Percentiles rank a stretch among this genome's conserved stretches.
Conservation (phyloP, 2,329 filamentous ascomycete genomes). For the Fusarium pseudograminearum region DNA sequence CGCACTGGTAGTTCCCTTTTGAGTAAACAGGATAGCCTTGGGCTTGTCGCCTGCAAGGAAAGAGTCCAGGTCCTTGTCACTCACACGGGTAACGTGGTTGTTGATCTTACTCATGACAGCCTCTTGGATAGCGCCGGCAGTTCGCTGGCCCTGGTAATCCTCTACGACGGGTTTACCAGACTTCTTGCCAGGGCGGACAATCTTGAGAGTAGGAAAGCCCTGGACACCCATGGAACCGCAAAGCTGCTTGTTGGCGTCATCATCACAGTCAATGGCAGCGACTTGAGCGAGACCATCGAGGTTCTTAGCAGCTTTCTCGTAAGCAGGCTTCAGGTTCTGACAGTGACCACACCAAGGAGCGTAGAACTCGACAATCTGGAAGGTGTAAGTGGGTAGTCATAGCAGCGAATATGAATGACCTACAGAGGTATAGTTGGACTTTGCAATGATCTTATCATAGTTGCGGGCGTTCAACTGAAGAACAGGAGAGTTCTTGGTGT, state of each 20-base stretch:
- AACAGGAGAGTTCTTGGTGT: conserved; percentile 88
- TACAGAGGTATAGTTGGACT: conserved; percentile 93
- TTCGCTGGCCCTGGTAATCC: conserved; percentile 88
- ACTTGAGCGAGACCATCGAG: conserved; percentile 95
- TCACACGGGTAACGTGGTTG: conserved; percentile 86
- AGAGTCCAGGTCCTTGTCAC: conserved; percentile 80
- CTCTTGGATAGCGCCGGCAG: conserved; percentile 88
- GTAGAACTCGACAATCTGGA: conserved; percentile 83
- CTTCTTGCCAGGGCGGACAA: conserved; percentile 87
- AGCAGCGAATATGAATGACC: conserved; percentile 48
- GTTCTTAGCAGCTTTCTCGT: conserved; percentile 91
- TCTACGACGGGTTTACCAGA: conserved; percentile 82
- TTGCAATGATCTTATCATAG: conserved; percentile 85
- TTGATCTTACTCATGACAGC: conserved; percentile 88
- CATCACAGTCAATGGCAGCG: conserved; percentile 94
- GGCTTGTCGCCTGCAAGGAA: conserved; percentile 81
- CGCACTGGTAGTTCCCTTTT: conserved; percentile 89
- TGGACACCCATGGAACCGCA: conserved; percentile 88
- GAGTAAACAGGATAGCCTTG: conserved; percentile 92
- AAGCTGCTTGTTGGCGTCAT: conserved; percentile 89
- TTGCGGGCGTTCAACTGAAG: conserved; percentile 82
- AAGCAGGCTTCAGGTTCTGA: conserved; percentile 93
- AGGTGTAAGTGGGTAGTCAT: conserved; percentile 1
- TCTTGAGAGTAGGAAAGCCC: conserved; percentile 97
- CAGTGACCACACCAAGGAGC: conserved; percentile 99